Evolutionary conservation across 176 grass and related monocot genomes (phyloP).

Genomic region (Sorghum bicolor): Sorghum_bicolor_NCBIv3 NC_012879.2:6933501-6934000

Average conservation of each 20-base stretch:
- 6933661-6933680: background rate
- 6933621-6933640: background rate
- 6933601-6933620: background rate
- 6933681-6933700: background rate
- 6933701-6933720: background rate
- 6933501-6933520: background rate
- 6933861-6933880: background rate
- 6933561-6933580: background rate
- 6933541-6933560: constrained; percentile 13
- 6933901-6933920: background rate
- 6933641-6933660: background rate
- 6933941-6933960: background rate
- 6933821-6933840: background rate
- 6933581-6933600: background rate
- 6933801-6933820: background rate
- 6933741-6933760: background rate
- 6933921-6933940: background rate
- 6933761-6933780: background rate
- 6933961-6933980: background rate
- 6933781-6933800: background rate
- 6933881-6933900: background rate
- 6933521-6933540: background rate
- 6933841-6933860: background rate
- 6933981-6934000: background rate
- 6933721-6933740: background rate